A percentile compares a stretch with the other conserved stretches of the same genome.
These are phyloP conservation scores for Lathyrus tuberosus DNA, from an alignment of 306 rosid species.

Conservation along the genomic window DNA sequence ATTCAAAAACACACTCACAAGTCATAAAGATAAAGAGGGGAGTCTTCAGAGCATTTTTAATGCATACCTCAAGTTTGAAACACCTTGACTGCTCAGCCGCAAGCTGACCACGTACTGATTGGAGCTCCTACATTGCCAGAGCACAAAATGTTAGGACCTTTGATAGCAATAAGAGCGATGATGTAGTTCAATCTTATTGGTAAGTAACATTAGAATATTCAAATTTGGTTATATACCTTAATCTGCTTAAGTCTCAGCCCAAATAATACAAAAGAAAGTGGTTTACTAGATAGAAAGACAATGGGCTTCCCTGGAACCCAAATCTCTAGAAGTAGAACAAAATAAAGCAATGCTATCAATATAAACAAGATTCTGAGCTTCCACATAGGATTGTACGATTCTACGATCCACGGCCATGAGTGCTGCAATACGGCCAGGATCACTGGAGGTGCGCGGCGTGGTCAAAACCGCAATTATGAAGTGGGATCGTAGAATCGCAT, in stretches of 20 bases:
- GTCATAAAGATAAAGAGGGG: conserved; percentile 5
- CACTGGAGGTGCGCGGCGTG: too few species aligned
- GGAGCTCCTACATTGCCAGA: conserved; percentile 73
- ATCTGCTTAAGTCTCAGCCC: conserved; percentile 2
- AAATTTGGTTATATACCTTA: neutral
- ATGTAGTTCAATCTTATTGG: neutral
- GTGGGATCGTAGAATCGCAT: too few species aligned
- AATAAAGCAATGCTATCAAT: neutral
- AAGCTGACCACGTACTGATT: conserved; percentile 91
- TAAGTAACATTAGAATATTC: conserved; percentile 7
- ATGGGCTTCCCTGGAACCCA: neutral
- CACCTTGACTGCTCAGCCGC: conserved; percentile 95
- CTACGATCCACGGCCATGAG: too few species aligned
- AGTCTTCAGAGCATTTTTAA: conserved; percentile 27
- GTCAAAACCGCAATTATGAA: too few species aligned
- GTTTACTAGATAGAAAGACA: neutral
- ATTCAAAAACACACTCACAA: conserved; percentile 9
- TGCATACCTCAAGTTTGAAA: conserved; percentile 90
- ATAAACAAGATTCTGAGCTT: too few species aligned
- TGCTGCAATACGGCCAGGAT: too few species aligned
- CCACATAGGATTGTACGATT: too few species aligned
- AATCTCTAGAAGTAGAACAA: conserved; percentile 22
- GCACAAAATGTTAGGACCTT: conserved; percentile 27
- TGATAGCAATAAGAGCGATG: conserved; percentile 14
- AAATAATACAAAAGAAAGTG: conserved; percentile 8